Evolutionary conservation across 495 filamentous ascomycete genomes (phyloP), one percentile per base, ranked within the genome.

Genomic region (Annulohypoxylon bovei): DNA sequence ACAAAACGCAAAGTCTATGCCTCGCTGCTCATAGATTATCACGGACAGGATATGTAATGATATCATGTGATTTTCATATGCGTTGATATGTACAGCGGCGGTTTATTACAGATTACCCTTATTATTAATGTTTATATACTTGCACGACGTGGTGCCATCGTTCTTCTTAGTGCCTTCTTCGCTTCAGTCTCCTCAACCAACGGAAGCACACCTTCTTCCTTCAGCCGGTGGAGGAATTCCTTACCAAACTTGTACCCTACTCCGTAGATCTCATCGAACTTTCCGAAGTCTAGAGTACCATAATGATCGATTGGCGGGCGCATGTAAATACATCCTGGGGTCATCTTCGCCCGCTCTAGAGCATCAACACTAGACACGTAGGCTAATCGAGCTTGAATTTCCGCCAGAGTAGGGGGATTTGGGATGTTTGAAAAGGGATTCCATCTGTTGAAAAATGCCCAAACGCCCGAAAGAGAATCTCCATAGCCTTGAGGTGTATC

Each of bases 321-420:
- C 92, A 98, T 95, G 75, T 98, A 99, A 22, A 95, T 80, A 77
- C 94, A 97, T 5, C 95, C 96, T 0, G 91, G 86, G 63, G 88
- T 92, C 9, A 82, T 88, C 82, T 99, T 99, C 22, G 96, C 94
- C 20, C 94, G 86, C 78, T 99, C 95, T 11, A 99, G 83, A 47
- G 95, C 95, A 75, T 98, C 96, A 4, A 97, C 92, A 25, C 90
- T 93, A 2, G 89, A 92, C 7, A 99, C 95, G 73, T 99, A 99
- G 3, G 95, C 96, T 1, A 99, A 85, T 5, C 95, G 87, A 4
- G 92, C 93, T 81, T 99, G 96, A 67, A 99, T 98, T 78, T 99
- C 95, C 2, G 93, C 93, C 1, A 99, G 83, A 4, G 95, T 98
- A 0, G 96, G 96, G 1, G 95, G 95, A 65, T 98, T 99, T 1